Conservation (phyloP, 2,329 filamentous ascomycete genomes). For the Cercospora zeae-maydis region DNA sequence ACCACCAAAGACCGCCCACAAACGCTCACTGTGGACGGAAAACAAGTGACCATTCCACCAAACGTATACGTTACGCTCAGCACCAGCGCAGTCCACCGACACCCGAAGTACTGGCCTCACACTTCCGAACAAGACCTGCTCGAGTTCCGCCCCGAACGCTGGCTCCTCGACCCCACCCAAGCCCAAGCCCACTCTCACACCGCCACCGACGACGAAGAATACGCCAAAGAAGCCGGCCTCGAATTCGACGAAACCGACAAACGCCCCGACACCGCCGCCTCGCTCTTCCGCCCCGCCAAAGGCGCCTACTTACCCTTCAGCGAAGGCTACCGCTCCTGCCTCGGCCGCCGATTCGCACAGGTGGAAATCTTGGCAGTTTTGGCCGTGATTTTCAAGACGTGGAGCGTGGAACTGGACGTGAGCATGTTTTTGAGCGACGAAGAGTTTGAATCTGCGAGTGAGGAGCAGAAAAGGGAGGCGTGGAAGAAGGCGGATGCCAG, state of each 20-base stretch:
- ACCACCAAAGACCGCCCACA: slow-evolving; percentile 48
- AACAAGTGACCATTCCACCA: slow-evolving; percentile 56
- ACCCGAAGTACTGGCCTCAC: slow-evolving; percentile 69
- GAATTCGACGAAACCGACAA: slow-evolving; percentile 55
- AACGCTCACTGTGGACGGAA: slow-evolving; percentile 57
- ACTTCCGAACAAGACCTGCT: slow-evolving; percentile 55
- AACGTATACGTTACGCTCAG: slow-evolving; percentile 55
- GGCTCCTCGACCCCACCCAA: slow-evolving; percentile 51
- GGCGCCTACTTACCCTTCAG: slow-evolving; percentile 56
- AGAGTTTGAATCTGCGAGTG: slow-evolving; percentile 39
- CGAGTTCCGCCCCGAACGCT: slow-evolving; percentile 69
- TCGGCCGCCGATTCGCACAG: slow-evolving; percentile 56
- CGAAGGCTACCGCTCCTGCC: slow-evolving; percentile 54
- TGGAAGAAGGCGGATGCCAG: slow-evolving; percentile 61
- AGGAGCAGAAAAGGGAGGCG: slow-evolving; percentile 52
- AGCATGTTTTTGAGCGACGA: slow-evolving; percentile 44
- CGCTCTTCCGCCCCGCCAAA: slow-evolving; percentile 56
- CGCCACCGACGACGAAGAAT: slow-evolving; percentile 36
- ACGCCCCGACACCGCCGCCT: slow-evolving; percentile 56
- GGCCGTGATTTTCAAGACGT: slow-evolving; percentile 52
- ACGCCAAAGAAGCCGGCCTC: slow-evolving; percentile 34
- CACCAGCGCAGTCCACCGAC: slow-evolving; percentile 58
- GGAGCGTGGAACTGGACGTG: slow-evolving; percentile 68
- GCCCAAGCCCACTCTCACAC: slow-evolving; percentile 22
- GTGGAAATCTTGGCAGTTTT: slow-evolving; percentile 55